Conservation (phyloP, 2,329 filamentous ascomycete species). For the Hortaea werneckii region DNA sequence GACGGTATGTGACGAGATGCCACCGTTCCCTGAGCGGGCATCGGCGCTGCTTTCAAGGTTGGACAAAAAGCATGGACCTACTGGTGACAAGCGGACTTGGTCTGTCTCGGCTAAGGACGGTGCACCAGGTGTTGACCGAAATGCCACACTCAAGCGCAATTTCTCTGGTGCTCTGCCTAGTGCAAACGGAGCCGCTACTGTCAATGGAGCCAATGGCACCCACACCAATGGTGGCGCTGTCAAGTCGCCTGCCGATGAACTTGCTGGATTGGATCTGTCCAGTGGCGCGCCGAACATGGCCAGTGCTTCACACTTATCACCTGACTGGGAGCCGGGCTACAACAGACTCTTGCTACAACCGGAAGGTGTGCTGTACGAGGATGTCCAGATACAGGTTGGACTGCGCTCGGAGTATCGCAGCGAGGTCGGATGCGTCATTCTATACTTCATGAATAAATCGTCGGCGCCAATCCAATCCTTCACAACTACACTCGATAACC, state of each 20-base stretch:
- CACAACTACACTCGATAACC: constrained; percentile 85
- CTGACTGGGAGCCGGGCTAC: constrained; percentile 88
- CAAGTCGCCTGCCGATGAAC: constrained; percentile 43
- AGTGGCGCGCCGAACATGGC: constrained; percentile 70
- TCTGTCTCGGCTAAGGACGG: constrained; percentile 86
- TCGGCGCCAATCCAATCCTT: constrained; percentile 77
- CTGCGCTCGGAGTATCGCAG: constrained; percentile 87
- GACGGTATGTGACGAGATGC: constrained; percentile 97
- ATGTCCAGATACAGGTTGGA: constrained; percentile 86
- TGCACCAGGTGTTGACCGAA: constrained; percentile 52
- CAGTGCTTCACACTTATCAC: constrained; percentile 82
- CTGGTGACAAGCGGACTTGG: constrained; percentile 94
- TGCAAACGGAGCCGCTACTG: constrained; percentile 21
- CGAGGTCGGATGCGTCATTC: constrained; percentile 89
- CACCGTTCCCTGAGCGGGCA: constrained; percentile 87
- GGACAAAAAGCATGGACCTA: constrained; percentile 80
- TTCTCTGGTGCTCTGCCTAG: constrained; percentile 53
- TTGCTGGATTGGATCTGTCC: constrained; percentile 74
- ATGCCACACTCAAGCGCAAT: constrained; percentile 71
- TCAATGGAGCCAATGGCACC: constrained; percentile 18
- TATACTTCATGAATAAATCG: constrained; percentile 94
- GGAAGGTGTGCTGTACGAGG: constrained; percentile 89
- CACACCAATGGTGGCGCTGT: constrained; percentile 16
- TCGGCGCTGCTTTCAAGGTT: constrained; percentile 84
- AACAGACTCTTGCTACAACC: constrained; percentile 67